Evolutionary conservation across 2,329 filamentous ascomycete species (phyloP), one percentile per base, ranked within the genome.

Genomic region (Diplodia mutila): DNA sequence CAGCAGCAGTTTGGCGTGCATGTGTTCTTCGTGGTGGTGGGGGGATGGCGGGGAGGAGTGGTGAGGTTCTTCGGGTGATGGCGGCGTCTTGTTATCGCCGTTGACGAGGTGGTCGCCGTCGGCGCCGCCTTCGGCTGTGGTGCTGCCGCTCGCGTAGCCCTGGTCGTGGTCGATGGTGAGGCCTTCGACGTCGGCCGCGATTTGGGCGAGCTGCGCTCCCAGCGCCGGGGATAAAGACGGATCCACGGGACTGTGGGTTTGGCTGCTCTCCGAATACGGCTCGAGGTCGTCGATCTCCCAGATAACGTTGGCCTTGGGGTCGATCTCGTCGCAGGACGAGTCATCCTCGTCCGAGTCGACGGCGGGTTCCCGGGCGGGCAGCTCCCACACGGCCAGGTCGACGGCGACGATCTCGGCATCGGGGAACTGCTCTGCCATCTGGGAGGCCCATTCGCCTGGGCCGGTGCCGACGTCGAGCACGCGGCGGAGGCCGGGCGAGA

Each of bases 381-480:
- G 75, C 69, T 84, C 82, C 76, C 85, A 85, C 51, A 79, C 79
- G 7, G 84, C 74, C 67, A 80, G 77, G 69, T 84, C 82, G 69
- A 84, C 80, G 29, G 82, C 83, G 29, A 84, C 80, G n/a, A 85
- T 80, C 66, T 83, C 80, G 29, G 81, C 76, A 21, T 78, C 73
- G 8, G 83, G 82, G 67, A 80, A 80, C 48, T 76, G 73, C 61
- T 64, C 66, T 12, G 81, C 80, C 75, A 84, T 82, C 65, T 79
- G 80, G 14, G 83, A 77, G 25, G 82, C 82, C 83, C 83, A 85
- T 68, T 84, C 79, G 8, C 83, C 83, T 0, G 83, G 81, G 0
- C 83, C 83, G 4, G 83, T 83, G 29, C 83, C 83, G 21, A 85
- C 74, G 70, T 79, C 78, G 6, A 79, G 74, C 7, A 79, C 76